Conservation (phyloP, 1,284 basidiomycete species). For the Cutaneotrichosporon mucoides region DNA sequence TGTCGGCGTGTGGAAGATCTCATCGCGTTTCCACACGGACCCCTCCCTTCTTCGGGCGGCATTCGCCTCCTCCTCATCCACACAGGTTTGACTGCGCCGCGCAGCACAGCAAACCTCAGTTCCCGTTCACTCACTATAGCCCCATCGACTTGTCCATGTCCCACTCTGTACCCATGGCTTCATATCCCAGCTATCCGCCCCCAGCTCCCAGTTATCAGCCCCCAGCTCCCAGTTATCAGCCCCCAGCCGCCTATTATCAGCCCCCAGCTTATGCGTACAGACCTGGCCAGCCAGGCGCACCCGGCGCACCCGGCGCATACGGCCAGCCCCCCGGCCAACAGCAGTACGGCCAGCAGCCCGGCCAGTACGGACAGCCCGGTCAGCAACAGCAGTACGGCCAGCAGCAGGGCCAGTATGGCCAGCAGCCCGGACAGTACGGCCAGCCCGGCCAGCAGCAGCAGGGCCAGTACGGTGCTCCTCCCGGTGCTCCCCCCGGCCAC, state of each 20-base stretch:
- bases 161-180: too few relatives aligned
- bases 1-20: too few relatives aligned
- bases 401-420: constrained; percentile 18
- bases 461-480: constrained; percentile 9
- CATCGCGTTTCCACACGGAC: too few relatives aligned
- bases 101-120: too few relatives aligned
- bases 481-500: too few relatives aligned
- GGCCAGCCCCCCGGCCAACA: constrained; percentile 27
- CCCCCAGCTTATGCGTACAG: constrained; percentile 2
- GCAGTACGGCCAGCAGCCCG: constrained; percentile 28
- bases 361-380: constrained; percentile 12
- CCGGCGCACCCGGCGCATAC: constrained; percentile 11
- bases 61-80: too few relatives aligned
- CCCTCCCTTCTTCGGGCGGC: too few relatives aligned
- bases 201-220: too few relatives aligned
- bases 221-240: not conserved
- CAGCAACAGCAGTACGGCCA: constrained; percentile 9
- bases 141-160: too few relatives aligned
- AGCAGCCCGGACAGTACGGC: not conserved
- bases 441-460: constrained; percentile 18
- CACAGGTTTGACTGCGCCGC: too few relatives aligned
- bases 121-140: too few relatives aligned
- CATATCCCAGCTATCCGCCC: too few relatives aligned
- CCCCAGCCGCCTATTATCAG: not conserved
- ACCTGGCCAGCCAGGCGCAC: constrained; percentile 2